Evolutionary conservation across 805 yeast species (phyloP).

Genomic region (Myxozyma sirexii): DNA sequence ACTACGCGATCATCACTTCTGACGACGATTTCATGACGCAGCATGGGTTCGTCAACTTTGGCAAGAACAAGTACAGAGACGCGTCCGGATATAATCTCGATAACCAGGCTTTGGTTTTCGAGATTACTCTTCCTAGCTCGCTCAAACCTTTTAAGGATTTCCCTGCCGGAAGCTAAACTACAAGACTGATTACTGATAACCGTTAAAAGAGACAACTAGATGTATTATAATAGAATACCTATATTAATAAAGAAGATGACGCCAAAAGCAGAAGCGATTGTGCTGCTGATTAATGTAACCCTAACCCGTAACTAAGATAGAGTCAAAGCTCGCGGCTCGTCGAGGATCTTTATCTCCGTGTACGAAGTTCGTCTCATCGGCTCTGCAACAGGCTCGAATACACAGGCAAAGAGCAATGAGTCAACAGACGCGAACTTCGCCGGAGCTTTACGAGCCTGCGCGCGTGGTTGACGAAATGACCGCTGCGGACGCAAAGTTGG

Average conservation of each 20-base stretch:
- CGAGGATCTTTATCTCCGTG: constrained; percentile 1
- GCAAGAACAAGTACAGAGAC: constrained; percentile 18
- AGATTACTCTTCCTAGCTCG: constrained; percentile 20
- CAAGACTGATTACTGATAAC: neutral
- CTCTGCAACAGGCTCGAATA: neutral
- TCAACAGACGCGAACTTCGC: neutral
- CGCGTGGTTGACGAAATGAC: neutral
- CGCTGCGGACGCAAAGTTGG: constrained; percentile 34
- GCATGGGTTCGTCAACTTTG: constrained; percentile 28
- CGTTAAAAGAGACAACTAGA: too few species aligned
- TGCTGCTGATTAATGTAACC: neutral
- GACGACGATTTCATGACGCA: constrained; percentile 31
- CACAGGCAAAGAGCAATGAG: neutral
- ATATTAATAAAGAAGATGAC: neutral
- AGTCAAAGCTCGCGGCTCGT: neutral
- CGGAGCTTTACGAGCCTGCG: constrained; percentile 16
- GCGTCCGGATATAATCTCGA: constrained; percentile 23
- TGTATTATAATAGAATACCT: too few species aligned
- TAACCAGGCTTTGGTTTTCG: constrained; percentile 28
- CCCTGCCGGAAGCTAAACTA: constrained; percentile 17
- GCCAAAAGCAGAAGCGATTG: neutral
- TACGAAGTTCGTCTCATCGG: neutral
- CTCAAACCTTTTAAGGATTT: constrained; percentile 16
- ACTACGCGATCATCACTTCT: constrained; percentile 17
- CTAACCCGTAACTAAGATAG: neutral